A percentile compares a stretch with the other conserved stretches of the same genome.
These are phyloP conservation scores for Lecanicillium sp. DNA, from an alignment of 2,329 filamentous ascomycete genomes.

Conservation along the genomic window DNA sequence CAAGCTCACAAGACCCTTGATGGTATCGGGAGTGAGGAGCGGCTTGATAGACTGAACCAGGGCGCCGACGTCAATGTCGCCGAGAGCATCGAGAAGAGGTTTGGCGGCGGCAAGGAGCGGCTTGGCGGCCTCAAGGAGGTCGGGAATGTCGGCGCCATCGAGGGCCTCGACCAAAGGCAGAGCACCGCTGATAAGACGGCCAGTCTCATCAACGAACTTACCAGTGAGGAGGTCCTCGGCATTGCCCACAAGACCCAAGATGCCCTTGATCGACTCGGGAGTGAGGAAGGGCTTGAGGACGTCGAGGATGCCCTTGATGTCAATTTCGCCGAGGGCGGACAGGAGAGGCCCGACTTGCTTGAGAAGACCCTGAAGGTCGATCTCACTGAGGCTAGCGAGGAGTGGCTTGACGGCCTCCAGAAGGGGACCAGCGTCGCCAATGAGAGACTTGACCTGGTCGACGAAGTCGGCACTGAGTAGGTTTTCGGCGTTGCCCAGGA, in stretches of 20 bases:
- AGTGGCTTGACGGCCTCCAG: conserved; percentile 29
- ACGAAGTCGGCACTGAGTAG: conserved; percentile 10
- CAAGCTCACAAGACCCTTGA: conserved; percentile 31
- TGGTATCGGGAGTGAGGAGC: conserved; percentile 33
- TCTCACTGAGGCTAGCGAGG: conserved; percentile 29
- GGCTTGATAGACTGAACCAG: conserved; percentile 31
- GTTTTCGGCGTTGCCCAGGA: conserved; percentile 6
- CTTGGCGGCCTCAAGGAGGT: conserved; percentile 25
- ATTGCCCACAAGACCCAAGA: conserved; percentile 29
- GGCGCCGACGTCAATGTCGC: conserved; percentile 25
- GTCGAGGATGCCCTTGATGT: conserved; percentile 21
- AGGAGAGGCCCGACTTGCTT: conserved; percentile 21
- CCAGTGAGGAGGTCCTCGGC: conserved; percentile 28
- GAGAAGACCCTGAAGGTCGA: conserved; percentile 30
- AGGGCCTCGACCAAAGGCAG: conserved; percentile 32
- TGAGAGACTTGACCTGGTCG: conserved; percentile 14
- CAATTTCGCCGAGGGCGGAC: conserved; percentile 33
- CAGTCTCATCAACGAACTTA: conserved; percentile 26
- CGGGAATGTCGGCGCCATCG: conserved; percentile 28
- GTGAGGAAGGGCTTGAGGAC: conserved; percentile 28
- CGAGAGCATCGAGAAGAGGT: conserved; percentile 28
- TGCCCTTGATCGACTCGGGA: conserved; percentile 26
- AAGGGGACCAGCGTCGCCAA: conserved; percentile 10
- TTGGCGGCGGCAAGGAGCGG: no score
- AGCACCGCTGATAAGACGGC: conserved; percentile 28